Base-by-base conservation (phyloP, 495 filamentous ascomycete genomes). In the Hypoxylon trugodes region DNA sequence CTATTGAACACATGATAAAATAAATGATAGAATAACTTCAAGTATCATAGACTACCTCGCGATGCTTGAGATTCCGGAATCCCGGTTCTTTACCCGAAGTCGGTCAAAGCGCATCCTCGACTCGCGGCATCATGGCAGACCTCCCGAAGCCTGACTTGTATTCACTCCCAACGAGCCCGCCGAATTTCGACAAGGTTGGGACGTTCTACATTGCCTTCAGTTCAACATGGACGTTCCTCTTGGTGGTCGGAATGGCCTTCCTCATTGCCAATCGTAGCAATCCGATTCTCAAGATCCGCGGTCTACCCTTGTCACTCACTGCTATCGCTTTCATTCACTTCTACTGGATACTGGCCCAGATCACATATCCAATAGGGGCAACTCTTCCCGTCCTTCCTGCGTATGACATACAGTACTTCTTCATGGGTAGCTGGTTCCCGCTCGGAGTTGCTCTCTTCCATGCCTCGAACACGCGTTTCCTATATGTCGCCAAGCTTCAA, bases 341-440 rank as follows among this genome's bases (percentile, higher is more conserved):
- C 21, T 92, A 91, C 76, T 81, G 83, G 67, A 63, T 81, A 35
- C 72, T 82, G 9, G 80, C 85, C 37, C 80, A 90, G 61, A 77
- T 88, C 25, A 85, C 82, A 8, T 86, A 85, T 63, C 80, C 84
- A 22, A 60, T 85, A 18, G 89, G 90, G 9, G 74, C 84, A 1
- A 62, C 81, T 5, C 82, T 87, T 51, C 84, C 86, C 0, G 65
- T 74, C 24, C 59, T 74, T 6, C 57, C 56, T 30, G 72, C 65
- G 0, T 87, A 85, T 41, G 75, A 76, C 24, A 68, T 74, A 13
- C 81, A 90, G 68, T 92, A 82, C 73, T 92, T 89, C 87, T 79
- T 90, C 69, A 92, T 92, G 89, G 82, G 86, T 46, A 81, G 86
- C 36, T 88, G 84, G 70, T 77, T 91, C 25, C 89, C 89, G 2